Percentiles rank a stretch among this genome's conserved stretches.
phyloP scores from a whole-genome alignment of 140 eudicot genomes.

The Bidens hawaiensis region DNA sequence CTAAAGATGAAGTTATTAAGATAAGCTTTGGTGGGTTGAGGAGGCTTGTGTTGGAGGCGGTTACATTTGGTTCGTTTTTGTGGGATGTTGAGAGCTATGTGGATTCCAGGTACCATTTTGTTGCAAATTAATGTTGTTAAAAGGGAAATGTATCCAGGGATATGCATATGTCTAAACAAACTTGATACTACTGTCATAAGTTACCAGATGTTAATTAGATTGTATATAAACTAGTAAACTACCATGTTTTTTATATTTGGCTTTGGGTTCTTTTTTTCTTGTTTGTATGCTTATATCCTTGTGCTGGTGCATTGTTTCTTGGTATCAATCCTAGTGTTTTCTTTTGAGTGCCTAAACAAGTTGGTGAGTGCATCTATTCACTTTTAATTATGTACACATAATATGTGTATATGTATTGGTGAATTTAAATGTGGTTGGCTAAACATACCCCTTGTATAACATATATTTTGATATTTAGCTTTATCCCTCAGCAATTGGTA shows the following conservation, averaged over 20 bases:
- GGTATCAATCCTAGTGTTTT: too few relatives aligned
- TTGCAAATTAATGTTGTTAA: constrained; percentile 37
- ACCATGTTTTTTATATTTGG: constrained; percentile 8
- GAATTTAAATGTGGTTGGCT: too few relatives aligned
- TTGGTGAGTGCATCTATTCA: too few relatives aligned
- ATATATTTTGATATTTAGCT: too few relatives aligned
- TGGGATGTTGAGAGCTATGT: constrained; percentile 98
- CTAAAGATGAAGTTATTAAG: constrained; percentile 68
- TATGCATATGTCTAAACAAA: constrained; percentile 5
- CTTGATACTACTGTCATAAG: constrained; percentile 9
- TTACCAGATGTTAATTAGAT: constrained; percentile 19
- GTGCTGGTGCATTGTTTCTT: too few relatives aligned
- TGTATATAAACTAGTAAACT: constrained; percentile 35
- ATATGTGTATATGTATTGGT: too few relatives aligned
- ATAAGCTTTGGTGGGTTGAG: constrained; percentile 74
- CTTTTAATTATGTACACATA: too few relatives aligned
- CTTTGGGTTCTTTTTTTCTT: neutral
- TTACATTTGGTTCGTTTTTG: constrained; percentile 88
- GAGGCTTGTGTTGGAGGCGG: constrained; percentile 88
- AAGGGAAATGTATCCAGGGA: constrained; percentile 14
- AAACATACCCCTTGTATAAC: too few relatives aligned
- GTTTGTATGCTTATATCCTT: neutral
- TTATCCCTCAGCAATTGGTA: too few relatives aligned
- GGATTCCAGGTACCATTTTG: constrained; percentile 85
- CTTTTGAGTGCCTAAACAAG: too few relatives aligned